Conservation (phyloP, 495 filamentous ascomycete genomes). For the Talaromyces ruber region DNA sequence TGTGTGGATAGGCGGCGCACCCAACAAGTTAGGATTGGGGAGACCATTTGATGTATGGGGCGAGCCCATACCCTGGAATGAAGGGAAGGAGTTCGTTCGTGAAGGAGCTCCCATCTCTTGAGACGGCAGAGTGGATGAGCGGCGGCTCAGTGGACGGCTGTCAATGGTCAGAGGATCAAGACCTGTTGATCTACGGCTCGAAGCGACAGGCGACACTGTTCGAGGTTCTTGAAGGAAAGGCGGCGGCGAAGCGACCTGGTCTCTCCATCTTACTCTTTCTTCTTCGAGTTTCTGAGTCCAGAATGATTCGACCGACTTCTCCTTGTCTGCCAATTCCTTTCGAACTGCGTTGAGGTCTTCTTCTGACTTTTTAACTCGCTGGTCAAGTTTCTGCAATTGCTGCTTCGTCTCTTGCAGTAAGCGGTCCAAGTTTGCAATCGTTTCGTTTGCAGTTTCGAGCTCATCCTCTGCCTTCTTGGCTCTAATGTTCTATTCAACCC, state of each 20-base stretch:
- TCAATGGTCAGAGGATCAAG: slow-evolving; percentile 29
- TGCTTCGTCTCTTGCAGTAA: slow-evolving; percentile 50
- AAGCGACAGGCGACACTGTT: slow-evolving; percentile 39
- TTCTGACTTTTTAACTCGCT: slow-evolving; percentile 56
- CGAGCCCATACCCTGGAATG: slow-evolving; percentile 26
- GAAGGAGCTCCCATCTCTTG: slow-evolving; percentile 32
- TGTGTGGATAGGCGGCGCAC: slow-evolving; percentile 47
- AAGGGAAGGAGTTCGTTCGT: slow-evolving; percentile 34
- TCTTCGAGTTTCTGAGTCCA: slow-evolving; percentile 57
- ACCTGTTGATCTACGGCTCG: slow-evolving; percentile 35
- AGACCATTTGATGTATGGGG: slow-evolving; percentile 22
- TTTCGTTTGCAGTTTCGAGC: slow-evolving; percentile 60
- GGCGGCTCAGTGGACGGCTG: slow-evolving; percentile 36
- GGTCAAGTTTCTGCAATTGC: slow-evolving; percentile 55
- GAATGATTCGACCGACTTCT: slow-evolving; percentile 54
- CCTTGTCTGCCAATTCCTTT: slow-evolving; percentile 61
- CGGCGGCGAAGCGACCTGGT: slow-evolving; percentile 35
- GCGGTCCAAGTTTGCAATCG: slow-evolving; percentile 50
- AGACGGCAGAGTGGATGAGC: slow-evolving; percentile 34
- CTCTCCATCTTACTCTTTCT: slow-evolving; percentile 67
- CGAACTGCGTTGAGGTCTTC: slow-evolving; percentile 50
- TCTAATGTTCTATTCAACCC: slow-evolving; percentile 53
- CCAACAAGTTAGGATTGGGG: slow-evolving; percentile 25
- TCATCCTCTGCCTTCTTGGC: slow-evolving; percentile 75
- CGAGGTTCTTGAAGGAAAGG: slow-evolving; percentile 36